Percentiles rank a stretch among this genome's conserved stretches.
These are phyloP conservation scores for Aspergillus heteromorphus DNA, from an alignment of 495 filamentous ascomycete species.

Conservation along the genomic window DNA sequence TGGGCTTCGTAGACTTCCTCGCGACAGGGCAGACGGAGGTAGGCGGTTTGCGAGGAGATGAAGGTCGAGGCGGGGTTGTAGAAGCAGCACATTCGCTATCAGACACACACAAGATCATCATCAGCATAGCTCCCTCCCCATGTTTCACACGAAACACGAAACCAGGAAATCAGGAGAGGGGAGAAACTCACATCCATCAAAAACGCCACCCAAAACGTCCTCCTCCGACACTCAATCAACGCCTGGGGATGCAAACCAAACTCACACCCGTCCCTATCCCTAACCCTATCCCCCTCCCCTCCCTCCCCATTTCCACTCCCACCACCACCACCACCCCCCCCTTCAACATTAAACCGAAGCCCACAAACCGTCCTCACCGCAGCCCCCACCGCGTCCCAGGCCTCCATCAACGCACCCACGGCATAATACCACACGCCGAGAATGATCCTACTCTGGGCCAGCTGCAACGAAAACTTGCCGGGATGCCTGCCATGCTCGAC, in stretches of 20 bases:
- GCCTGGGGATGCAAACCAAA: slow-evolving; percentile 54
- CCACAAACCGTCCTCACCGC: slow-evolving; percentile 53
- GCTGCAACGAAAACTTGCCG: slow-evolving; percentile 51
- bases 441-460: slow-evolving; percentile 59
- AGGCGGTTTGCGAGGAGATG: slow-evolving; percentile 50
- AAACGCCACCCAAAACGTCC: slow-evolving; percentile 65
- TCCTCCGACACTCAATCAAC: slow-evolving; percentile 58
- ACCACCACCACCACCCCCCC: slow-evolving; percentile 45
- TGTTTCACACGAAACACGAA: not conserved
- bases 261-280: slow-evolving; percentile 42
- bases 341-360: slow-evolving; percentile 56
- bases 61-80: slow-evolving; percentile 40
- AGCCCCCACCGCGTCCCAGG: slow-evolving; percentile 55
- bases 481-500: slow-evolving; percentile 45
- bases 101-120: no score
- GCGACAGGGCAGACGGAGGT: slow-evolving; percentile 57
- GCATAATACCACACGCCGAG: slow-evolving; percentile 61
- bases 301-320: slow-evolving; percentile 60
- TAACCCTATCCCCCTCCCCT: slow-evolving; percentile 43
- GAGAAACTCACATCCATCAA: slow-evolving; percentile 50
- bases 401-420: slow-evolving; percentile 44
- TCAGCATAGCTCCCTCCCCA: no score
- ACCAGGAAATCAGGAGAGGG: not conserved
- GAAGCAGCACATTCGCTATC: slow-evolving; percentile 52
- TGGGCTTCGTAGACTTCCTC: slow-evolving; percentile 54